phyloP scores from a whole-genome alignment of 1,284 basidiomycete genomes.

The Exobasidium cylindrosporum region DNA sequence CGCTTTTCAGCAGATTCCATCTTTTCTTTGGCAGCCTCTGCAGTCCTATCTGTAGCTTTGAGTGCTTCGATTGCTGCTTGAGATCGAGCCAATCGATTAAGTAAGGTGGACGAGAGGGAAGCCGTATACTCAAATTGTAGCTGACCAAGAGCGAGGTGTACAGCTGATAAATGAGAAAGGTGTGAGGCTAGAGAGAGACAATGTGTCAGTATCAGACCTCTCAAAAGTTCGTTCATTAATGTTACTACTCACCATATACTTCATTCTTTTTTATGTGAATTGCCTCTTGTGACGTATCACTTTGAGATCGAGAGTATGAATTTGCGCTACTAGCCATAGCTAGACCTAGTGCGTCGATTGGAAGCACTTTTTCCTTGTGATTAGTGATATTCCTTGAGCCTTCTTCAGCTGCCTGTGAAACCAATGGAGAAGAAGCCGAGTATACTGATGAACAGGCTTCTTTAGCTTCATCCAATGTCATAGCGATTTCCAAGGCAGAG shows the following conservation, averaged over 20 bases:
- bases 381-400: background rate
- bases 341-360: conserved; percentile 6
- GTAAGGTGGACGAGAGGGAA: background rate
- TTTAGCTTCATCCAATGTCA: conserved; percentile 6
- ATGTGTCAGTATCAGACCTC: background rate
- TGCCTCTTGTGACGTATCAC: background rate
- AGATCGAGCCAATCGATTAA: background rate
- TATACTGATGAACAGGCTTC: background rate
- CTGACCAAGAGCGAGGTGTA: conserved; percentile 5
- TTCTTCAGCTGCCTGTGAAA: conserved; percentile 1
- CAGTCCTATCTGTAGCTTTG: background rate
- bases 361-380: conserved; percentile 9
- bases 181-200: background rate
- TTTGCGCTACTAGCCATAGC: conserved; percentile 4
- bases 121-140: background rate
- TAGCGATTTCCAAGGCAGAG: conserved; percentile 1
- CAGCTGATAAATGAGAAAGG: background rate
- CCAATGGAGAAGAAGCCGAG: background rate
- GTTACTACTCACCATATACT: background rate
- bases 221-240: background rate
- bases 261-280: background rate
- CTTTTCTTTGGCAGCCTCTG: conserved; percentile 9
- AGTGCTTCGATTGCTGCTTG: conserved; percentile 9
- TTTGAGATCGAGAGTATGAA: background rate
- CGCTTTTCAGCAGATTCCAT: conserved; percentile 10